A percentile compares a stretch with the other conserved stretches of the same genome.
phyloP scores from a whole-genome alignment of 257 asterid species.

The Perilla frutescens region DNA sequence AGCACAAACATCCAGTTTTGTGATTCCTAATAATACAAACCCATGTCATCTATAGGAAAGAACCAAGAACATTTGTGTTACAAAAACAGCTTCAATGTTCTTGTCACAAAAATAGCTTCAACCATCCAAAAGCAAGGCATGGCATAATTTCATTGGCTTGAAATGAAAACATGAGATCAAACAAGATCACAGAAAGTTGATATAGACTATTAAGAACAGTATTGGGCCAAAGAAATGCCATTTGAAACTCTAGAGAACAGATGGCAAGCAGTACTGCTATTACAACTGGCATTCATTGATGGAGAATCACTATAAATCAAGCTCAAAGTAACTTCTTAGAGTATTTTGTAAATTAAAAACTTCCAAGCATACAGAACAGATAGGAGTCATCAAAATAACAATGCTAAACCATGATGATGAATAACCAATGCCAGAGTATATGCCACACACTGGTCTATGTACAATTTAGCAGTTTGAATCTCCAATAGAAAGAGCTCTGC shows the following conservation, averaged over 20 bases:
- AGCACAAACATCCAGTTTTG: not conserved
- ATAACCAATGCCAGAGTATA: not conserved
- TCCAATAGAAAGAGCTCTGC: not conserved
- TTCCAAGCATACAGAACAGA: not conserved
- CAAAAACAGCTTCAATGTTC: too few relatives aligned
- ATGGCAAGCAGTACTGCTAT: conserved; percentile 16
- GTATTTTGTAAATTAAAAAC: not conserved
- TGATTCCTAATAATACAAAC: not conserved
- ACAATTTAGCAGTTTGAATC: conserved; percentile 3
- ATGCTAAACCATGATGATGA: not conserved
- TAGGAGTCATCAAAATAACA: not conserved
- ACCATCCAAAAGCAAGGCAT: not conserved
- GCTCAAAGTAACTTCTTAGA: not conserved
- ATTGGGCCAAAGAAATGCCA: not conserved
- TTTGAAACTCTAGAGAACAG: conserved; percentile 3
- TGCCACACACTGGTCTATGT: not conserved
- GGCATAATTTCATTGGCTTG: not conserved
- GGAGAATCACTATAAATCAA: not conserved
- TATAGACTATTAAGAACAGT: not conserved
- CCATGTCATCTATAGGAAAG: not conserved
- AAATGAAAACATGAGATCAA: not conserved
- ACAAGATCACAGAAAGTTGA: not conserved
- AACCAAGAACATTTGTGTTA: not conserved
- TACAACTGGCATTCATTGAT: not conserved
- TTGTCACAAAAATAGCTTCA: not conserved